Conservation (phyloP, 2,329 filamentous ascomycete species). For the Amylocarpus encephaloides region DNA sequence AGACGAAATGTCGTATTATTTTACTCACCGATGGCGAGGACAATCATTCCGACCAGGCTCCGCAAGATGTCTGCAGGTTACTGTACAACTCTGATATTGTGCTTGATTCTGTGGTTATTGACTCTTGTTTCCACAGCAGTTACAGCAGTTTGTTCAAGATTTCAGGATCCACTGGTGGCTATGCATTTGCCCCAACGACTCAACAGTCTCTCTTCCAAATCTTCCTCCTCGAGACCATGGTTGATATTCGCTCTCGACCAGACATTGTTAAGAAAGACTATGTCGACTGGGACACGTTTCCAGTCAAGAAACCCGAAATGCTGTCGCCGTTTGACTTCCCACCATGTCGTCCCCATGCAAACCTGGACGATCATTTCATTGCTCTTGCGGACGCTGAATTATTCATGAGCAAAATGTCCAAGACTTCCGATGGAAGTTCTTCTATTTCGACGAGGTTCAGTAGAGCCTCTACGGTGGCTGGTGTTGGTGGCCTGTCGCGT, state of each 20-base stretch:
- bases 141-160: conserved; percentile 3
- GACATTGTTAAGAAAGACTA: not conserved
- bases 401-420: not conserved
- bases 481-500: not conserved
- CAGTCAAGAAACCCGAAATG: not conserved
- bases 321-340: conserved; percentile 2
- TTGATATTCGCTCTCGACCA: conserved; percentile 5
- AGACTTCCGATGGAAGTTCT: not conserved
- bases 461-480: not conserved
- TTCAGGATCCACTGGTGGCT: conserved; percentile 5
- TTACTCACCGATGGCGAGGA: conserved; percentile 1
- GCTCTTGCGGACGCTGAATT: not conserved
- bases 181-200: conserved; percentile 6
- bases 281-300: not conserved
- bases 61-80: not conserved
- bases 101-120: not conserved
- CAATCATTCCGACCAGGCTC: not conserved
- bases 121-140: too few species aligned
- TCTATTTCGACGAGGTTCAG: not conserved
- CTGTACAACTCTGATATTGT: not conserved
- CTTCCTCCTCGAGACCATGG: conserved; percentile 4
- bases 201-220: conserved; percentile 4
- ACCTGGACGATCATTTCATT: conserved; percentile 3
- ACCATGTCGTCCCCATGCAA: conserved; percentile 3
- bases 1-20: not conserved